Conservation (phyloP, 2,329 filamentous ascomycete species). For the Huntiella bhutanensis region DNA sequence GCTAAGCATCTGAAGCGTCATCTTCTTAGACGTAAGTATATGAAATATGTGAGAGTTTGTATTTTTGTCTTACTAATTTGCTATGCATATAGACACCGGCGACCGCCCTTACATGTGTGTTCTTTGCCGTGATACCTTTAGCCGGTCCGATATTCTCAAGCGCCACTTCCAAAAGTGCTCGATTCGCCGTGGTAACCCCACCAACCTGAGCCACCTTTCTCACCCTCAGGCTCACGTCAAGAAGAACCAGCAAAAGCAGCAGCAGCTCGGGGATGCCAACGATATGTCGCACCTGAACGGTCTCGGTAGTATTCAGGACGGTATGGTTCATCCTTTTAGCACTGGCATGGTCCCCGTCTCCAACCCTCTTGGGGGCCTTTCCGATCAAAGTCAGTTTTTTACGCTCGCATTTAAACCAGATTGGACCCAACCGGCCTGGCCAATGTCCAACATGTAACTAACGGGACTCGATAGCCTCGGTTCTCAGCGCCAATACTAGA, state of each 20-base stretch:
- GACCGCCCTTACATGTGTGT: constrained; percentile 98
- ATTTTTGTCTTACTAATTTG: constrained; percentile 15
- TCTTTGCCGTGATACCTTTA: constrained; percentile 94
- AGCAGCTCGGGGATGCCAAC: constrained; percentile 32
- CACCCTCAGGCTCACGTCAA: constrained; percentile 81
- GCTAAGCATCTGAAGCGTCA: constrained; percentile 96
- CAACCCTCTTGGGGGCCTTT: constrained; percentile 40
- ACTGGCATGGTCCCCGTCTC: constrained; percentile 32
- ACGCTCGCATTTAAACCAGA: constrained; percentile 3
- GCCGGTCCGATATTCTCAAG: constrained; percentile 92
- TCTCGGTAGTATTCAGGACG: constrained; percentile 37
- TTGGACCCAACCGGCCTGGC: constrained; percentile 5
- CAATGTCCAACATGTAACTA: constrained; percentile 10
- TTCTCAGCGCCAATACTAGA: constrained; percentile 26
- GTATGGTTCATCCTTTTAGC: constrained; percentile 37
- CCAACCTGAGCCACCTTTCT: constrained; percentile 81
- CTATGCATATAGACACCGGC: constrained; percentile 54
- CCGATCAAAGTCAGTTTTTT: constrained; percentile 38
- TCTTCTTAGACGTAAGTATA: constrained; percentile 73
- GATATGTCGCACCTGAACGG: constrained; percentile 41
- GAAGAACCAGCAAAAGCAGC: constrained; percentile 45
- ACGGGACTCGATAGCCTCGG: constrained; percentile 13
- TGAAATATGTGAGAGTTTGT: not conserved
- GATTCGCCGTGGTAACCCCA: constrained; percentile 85
- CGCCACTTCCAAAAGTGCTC: constrained; percentile 99